Evolutionary conservation across 1,284 basidiomycete species (phyloP), one percentile per base, ranked within the genome.

Genomic region (Macrocystidia cucumis): DNA sequence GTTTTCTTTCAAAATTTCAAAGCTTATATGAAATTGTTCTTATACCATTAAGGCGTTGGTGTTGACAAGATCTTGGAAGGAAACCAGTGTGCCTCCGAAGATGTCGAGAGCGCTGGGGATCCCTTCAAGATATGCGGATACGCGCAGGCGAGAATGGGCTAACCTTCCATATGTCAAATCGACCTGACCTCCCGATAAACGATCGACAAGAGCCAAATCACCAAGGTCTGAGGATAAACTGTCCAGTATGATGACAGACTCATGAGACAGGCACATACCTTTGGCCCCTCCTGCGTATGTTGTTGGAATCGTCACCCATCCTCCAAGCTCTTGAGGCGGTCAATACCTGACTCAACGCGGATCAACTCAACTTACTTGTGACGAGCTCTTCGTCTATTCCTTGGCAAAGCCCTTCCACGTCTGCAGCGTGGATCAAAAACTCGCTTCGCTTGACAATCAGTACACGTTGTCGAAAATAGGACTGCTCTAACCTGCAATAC

Each of bases 251-350:
- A 29, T 14, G 14, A 4, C 35, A 18, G 7, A 11, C 20, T 11
- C 5, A 3, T n/a, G 11, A 7, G 9, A 9, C 4, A 32, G 12
- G 9, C 21, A 44, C 63, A 35, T 49, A 90, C 91, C 74, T 66
- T 83, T 88, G 2, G 96, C 96, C 5, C 96, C 96, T 1, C 96
- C 96, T 0, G 96, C 96, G 56, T 98, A 99, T 3, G 96, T 98
- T 1, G 89, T 91, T 0, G 92, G 91, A 46, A 98, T 88, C 2
- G 60, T 71, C 3, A 81, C 80, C 95, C 95, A 98, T 60, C 93
- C 72, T 2, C 91, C 93, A 1, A 99, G 77, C 45, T 72, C 91
- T 96, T n/a, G 9, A 9, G 8, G 17, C 19, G 13, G 28, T 40
- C 8, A 18, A 18, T 30, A 32, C 11, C 33, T 32, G 11, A 20